Percentiles rank a stretch among this genome's conserved stretches.
phyloP scores from a whole-genome alignment of 176 grass and related monocot genomes.

The Cocos nucifera region DNA sequence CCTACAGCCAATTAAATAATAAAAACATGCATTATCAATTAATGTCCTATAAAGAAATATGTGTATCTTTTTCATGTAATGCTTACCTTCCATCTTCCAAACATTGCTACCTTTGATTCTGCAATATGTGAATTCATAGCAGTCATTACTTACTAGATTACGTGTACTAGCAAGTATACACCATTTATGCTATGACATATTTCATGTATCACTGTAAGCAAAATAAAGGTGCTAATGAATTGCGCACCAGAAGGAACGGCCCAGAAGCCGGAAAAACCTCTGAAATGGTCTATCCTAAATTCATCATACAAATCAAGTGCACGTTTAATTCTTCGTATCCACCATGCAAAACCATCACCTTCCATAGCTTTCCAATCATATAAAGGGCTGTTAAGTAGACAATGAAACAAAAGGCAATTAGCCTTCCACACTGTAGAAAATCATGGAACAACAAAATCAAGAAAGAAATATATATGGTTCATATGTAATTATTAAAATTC shows the following conservation, averaged over 20 bases:
- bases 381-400: slow-evolving; percentile 47
- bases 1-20: slow-evolving; percentile 68
- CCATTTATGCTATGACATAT: too few relatives aligned
- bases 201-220: too few relatives aligned
- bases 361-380: slow-evolving; percentile 97
- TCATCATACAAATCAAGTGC: slow-evolving; percentile 97
- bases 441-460: not conserved
- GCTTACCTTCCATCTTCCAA: slow-evolving; percentile 90
- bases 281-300: slow-evolving; percentile 97
- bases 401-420: slow-evolving; percentile 18
- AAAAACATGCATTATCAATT: slow-evolving; percentile 23
- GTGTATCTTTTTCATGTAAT: slow-evolving; percentile 8
- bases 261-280: slow-evolving; percentile 83
- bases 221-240: slow-evolving; percentile 5
- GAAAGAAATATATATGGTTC: not conserved
- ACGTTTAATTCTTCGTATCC: slow-evolving; percentile 85
- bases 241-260: slow-evolving; percentile 74
- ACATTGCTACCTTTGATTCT: slow-evolving; percentile 68
- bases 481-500: too few relatives aligned
- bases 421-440: not conserved
- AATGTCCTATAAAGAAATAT: slow-evolving; percentile 6
- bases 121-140: slow-evolving; percentile 14
- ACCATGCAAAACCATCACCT: slow-evolving; percentile 65
- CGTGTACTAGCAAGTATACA: too few relatives aligned
- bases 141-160: too few relatives aligned